phyloP scores from a whole-genome alignment of 1,284 basidiomycete species.

The Puccinia triticina region DNA sequence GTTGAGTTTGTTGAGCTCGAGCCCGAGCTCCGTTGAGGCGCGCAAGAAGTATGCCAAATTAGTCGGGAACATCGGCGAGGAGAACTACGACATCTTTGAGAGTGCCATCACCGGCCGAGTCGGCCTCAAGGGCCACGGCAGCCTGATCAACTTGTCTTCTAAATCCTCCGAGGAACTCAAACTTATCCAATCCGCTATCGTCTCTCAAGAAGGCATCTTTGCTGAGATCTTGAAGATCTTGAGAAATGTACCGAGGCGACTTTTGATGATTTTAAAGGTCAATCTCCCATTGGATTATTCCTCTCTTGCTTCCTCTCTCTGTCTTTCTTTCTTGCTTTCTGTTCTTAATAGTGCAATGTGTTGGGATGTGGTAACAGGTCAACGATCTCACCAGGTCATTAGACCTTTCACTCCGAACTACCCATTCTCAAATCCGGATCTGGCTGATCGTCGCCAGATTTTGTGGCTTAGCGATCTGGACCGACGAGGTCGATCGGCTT shows the following conservation, averaged over 20 bases:
- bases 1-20: slow-evolving; percentile 76
- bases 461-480: slow-evolving; percentile 81
- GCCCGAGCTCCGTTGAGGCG: slow-evolving; percentile 67
- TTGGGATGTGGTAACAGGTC: neutral
- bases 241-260: slow-evolving; percentile 69
- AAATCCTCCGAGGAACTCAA: slow-evolving; percentile 74
- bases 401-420: slow-evolving; percentile 65
- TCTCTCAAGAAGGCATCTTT: slow-evolving; percentile 77
- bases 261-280: slow-evolving; percentile 81
- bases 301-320: neutral
- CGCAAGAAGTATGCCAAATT: slow-evolving; percentile 78
- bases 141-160: slow-evolving; percentile 73
- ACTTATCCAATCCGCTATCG: slow-evolving; percentile 75
- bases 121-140: slow-evolving; percentile 67
- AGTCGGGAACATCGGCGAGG: slow-evolving; percentile 84
- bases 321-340: neutral
- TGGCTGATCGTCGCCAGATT: slow-evolving; percentile 91
- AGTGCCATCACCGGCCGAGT: slow-evolving; percentile 75
- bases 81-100: slow-evolving; percentile 72
- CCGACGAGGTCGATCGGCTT: slow-evolving; percentile 66
- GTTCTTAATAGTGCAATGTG: slow-evolving; percentile 39
- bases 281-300: slow-evolving; percentile 50
- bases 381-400: slow-evolving; percentile 64
- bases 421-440: slow-evolving; percentile 69
- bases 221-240: slow-evolving; percentile 81